phyloP scores from a whole-genome alignment of 257 asterid genomes.

The Prunella vulgaris region DNA sequence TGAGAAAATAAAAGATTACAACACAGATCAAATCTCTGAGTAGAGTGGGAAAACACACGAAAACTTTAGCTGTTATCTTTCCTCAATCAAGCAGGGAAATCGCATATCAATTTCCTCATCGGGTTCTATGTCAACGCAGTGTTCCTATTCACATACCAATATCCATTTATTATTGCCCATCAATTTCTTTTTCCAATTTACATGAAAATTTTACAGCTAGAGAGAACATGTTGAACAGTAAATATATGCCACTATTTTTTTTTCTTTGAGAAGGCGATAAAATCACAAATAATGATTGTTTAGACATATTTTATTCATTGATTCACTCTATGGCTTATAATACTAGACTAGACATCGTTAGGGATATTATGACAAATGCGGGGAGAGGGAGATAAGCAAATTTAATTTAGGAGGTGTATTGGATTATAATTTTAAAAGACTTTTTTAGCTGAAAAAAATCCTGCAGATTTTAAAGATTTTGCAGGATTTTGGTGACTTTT shows the following conservation, averaged over 20 bases:
- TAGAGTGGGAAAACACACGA: constrained; percentile 9
- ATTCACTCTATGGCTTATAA: background rate
- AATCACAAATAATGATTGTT: constrained; percentile 9
- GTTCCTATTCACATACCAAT: constrained; percentile 40
- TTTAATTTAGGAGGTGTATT: no score
- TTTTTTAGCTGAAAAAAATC: no score
- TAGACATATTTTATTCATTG: background rate
- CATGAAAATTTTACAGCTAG: background rate
- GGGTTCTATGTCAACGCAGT: constrained; percentile 38
- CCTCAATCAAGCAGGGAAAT: constrained; percentile 63
- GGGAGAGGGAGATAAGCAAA: constrained; percentile 15
- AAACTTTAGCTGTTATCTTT: constrained; percentile 49
- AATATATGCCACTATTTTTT: background rate
- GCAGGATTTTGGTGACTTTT: no score
- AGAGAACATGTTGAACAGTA: background rate
- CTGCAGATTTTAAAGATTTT: no score
- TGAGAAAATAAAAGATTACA: background rate
- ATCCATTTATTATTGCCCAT: constrained; percentile 20
- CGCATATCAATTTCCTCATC: constrained; percentile 74
- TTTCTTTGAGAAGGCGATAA: background rate
- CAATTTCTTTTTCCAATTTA: constrained; percentile 2
- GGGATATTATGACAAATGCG: constrained; percentile 4
- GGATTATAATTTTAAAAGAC: no score
- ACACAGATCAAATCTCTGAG: constrained; percentile 2
- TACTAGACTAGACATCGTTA: background rate